These are phyloP conservation scores for Citrus sp. DNA, from an alignment of 345 rosid genomes.

Conservation along the genomic window DNA sequence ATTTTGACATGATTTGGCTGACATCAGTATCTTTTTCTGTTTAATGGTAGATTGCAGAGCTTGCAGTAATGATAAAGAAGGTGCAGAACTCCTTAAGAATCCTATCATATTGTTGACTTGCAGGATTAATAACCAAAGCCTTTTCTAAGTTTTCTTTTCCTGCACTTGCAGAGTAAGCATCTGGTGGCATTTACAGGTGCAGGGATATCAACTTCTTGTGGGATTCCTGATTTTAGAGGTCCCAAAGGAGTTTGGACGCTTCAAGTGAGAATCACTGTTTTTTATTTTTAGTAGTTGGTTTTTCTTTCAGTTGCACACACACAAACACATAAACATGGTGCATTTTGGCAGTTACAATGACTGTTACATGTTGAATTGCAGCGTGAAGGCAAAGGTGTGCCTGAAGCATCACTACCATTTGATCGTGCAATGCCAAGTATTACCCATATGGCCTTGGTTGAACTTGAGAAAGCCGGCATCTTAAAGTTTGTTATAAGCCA, in stretches of 20 bases:
- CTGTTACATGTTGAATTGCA: constrained; percentile 6
- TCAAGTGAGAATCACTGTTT: constrained; percentile 44
- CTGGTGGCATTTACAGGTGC: constrained; percentile 98
- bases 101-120: not conserved
- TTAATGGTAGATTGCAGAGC: constrained; percentile 13
- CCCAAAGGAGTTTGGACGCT: constrained; percentile 98
- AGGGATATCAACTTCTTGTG: constrained; percentile 96
- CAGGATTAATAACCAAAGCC: not conserved
- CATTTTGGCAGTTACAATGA: not conserved
- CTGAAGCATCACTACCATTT: constrained; percentile 88
- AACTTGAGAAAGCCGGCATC: constrained; percentile 79
- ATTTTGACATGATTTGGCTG: not conserved
- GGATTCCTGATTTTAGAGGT: constrained; percentile 97
- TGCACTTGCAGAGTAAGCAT: constrained; percentile 91
- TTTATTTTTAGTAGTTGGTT: too few relatives aligned
- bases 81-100: not conserved
- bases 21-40: not conserved
- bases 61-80: constrained; percentile 18
- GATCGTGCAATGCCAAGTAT: constrained; percentile 97
- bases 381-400: constrained; percentile 88
- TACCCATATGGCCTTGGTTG: constrained; percentile 97
- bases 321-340: not conserved
- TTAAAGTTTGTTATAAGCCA: constrained; percentile 88
- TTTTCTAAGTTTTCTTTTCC: constrained; percentile 25
- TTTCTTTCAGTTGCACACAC: not conserved